Base-by-base conservation (phyloP, 306 rosid genomes). In the Cicer arietinum region DNA sequence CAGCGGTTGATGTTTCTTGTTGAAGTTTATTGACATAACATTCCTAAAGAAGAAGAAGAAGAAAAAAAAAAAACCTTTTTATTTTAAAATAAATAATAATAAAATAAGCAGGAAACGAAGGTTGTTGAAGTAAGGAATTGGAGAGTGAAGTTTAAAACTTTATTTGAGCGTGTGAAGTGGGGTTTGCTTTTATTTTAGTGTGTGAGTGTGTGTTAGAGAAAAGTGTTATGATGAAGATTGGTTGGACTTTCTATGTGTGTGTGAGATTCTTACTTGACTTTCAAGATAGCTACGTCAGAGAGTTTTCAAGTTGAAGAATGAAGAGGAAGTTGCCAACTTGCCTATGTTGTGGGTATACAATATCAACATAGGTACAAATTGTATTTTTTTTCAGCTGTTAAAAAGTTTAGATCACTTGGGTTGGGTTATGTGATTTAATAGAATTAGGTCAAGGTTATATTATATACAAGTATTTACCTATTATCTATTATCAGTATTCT, bases 201-300 rank as follows among this genome's bases (percentile, higher is more conserved):
- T 25, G 35, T 25, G 30, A 2, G 77, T 37, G 44, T 72, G 67
- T 48, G 60, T 25, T 45, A 75, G 80, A 46, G 81, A 22, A 78
- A 65, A 84, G 84, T 45, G 56, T 63, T 47, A 43, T 41, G 45
- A 44, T 56, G 56, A 44, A 42, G 47, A 54, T 35, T 47, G 82
- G 42, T 43, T 46, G 82, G 70, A 6, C 42, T 77, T 60, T 47
- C 11, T 20, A 18, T 18, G 30, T 59, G 52, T 54, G 71, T 62
- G 56, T 43, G 37, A 25, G 53, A 84, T 79, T 57, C 86, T 91
- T 85, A 85, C 97, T 91, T 89, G 84, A 82, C 80, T 81, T 80
- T 74, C 30, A 88, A 86, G 94, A 51, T 71, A 84, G 77, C 42
- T 77, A 65, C 3, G 68, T 39, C 69, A 65, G 57, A 18, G 14